Conservation (phyloP, 2,329 filamentous ascomycete genomes). For the Nectriaceae sp. region DNA sequence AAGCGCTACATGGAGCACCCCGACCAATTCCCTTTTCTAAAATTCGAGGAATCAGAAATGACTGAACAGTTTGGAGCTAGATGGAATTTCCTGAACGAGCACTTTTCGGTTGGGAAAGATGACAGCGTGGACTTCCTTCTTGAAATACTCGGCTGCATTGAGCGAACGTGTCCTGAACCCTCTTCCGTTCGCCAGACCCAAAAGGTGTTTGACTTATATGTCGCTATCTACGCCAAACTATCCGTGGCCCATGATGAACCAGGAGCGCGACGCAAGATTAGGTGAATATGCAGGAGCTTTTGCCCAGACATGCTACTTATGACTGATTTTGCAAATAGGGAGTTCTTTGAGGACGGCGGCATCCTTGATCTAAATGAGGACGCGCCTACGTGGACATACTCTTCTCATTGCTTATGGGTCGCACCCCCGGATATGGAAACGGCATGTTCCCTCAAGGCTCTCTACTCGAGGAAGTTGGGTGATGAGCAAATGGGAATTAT, state of each 20-base stretch:
- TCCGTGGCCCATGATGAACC: background rate
- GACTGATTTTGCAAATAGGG: conserved; percentile 1
- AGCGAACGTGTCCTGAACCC: background rate
- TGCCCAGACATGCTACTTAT: background rate
- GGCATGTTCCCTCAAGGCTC: background rate
- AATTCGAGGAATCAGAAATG: background rate
- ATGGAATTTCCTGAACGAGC: conserved; percentile 9
- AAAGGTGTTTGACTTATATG: conserved; percentile 11
- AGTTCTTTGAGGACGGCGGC: background rate
- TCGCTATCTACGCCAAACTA: conserved; percentile 14
- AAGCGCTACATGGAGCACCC: conserved; percentile 9
- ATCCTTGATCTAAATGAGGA: conserved; percentile 6
- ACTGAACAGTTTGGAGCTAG: background rate
- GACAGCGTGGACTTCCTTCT: conserved; percentile 11
- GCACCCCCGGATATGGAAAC: conserved; percentile 7
- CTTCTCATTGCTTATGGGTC: conserved; percentile 8
- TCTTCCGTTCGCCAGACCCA: conserved; percentile 2
- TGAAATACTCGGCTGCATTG: conserved; percentile 6
- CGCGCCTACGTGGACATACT: background rate
- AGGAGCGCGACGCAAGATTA: background rate
- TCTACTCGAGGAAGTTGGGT: conserved; percentile 2
- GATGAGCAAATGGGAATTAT: conserved; percentile 8
- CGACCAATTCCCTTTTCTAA: conserved; percentile 12
- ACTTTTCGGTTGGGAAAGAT: conserved; percentile 11
- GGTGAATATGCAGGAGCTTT: background rate